phyloP scores from a whole-genome alignment of 1,139 yeast genomes.

The Arxiozyma heterogenica region DNA sequence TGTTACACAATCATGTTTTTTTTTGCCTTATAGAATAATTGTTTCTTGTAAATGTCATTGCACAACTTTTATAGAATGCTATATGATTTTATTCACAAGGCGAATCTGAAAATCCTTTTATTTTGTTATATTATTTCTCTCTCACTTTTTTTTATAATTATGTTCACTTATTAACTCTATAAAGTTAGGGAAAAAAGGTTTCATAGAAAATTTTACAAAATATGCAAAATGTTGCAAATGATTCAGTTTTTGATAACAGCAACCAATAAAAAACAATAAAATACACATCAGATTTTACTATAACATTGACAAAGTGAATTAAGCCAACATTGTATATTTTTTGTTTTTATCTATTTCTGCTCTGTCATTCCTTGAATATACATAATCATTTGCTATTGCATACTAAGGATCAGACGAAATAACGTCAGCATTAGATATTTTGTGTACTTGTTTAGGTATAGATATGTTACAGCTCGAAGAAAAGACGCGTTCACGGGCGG shows the following conservation, averaged over 20 bases:
- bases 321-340: too few species aligned
- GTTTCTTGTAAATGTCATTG: background rate
- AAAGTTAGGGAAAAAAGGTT: background rate
- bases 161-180: too few species aligned
- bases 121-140: background rate
- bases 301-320: background rate
- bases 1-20: too few species aligned
- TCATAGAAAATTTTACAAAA: background rate
- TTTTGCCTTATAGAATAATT: background rate
- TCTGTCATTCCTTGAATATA: too few species aligned
- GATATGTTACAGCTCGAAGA: conserved; percentile 2
- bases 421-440: background rate
- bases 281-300: background rate
- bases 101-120: too few species aligned
- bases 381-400: too few species aligned
- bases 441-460: background rate
- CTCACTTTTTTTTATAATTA: background rate
- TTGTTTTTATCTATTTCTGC: background rate
- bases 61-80: background rate
- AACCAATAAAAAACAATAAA: background rate
- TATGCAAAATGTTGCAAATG: background rate
- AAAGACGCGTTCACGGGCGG: conserved; percentile 1
- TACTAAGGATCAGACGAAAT: background rate
- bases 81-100: too few species aligned
- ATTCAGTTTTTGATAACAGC: background rate